These are phyloP conservation scores for Ceratobasidium sp. DNA, from an alignment of 1,284 basidiomycete species.

Conservation along the genomic window DNA sequence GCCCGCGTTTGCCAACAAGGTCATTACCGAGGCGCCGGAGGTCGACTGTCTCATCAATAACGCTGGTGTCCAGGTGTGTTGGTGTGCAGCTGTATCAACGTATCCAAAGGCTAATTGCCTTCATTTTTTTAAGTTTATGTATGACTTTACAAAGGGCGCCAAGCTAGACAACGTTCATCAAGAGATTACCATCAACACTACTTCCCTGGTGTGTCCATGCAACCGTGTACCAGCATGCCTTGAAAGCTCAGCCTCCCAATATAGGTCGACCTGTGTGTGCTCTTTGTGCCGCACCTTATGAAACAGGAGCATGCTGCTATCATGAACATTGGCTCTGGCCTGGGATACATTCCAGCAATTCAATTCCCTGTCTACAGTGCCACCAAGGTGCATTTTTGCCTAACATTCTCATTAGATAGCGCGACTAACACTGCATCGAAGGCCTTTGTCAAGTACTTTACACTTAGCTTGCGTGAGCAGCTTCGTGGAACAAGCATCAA, in stretches of 20 bases:
- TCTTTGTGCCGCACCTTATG: slow-evolving; percentile 11
- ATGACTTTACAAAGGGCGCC: background rate
- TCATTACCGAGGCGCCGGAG: slow-evolving; percentile 54
- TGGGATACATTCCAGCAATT: background rate
- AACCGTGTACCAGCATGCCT: background rate
- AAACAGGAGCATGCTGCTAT: slow-evolving; percentile 5
- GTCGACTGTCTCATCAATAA: slow-evolving; percentile 57
- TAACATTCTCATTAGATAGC: background rate
- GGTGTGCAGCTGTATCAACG: background rate
- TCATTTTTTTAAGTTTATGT: background rate
- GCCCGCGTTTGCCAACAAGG: slow-evolving; percentile 50
- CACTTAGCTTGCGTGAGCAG: slow-evolving; percentile 16
- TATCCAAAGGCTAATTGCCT: background rate
- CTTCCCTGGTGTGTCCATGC: background rate
- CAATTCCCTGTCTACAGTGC: slow-evolving; percentile 18
- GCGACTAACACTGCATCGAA: background rate
- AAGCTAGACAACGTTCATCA: background rate
- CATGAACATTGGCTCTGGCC: slow-evolving; percentile 11
- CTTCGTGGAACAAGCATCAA: slow-evolving; percentile 44
- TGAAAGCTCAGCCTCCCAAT: background rate
- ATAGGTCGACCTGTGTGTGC: slow-evolving; percentile 16
- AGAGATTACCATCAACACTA: slow-evolving; percentile 12
- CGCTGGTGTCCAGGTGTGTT: slow-evolving; percentile 52
- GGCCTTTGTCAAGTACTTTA: slow-evolving; percentile 32
- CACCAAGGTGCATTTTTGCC: background rate